Conservation (phyloP, 352 stramenopile species). For the Phytophthora pinifolia region DNA sequence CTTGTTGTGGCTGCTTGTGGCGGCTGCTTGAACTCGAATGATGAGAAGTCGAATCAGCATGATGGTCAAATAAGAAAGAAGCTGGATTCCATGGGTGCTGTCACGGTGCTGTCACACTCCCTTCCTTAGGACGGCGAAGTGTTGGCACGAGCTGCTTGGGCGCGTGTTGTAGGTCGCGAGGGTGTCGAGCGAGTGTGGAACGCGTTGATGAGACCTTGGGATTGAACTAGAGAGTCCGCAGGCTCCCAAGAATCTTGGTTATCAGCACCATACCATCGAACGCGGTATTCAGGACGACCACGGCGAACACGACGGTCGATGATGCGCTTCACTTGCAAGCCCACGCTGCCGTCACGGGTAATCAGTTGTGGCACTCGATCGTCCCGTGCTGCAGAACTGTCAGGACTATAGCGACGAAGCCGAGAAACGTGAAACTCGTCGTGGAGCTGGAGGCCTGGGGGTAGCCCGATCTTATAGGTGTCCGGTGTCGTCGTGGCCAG, state of each 20-base stretch:
- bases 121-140: too few species aligned
- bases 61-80: too few species aligned
- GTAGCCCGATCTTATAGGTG: slow-evolving; percentile 6
- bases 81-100: too few species aligned
- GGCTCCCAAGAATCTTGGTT: slow-evolving; percentile 1
- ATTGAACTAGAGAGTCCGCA: not conserved
- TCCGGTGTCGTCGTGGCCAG: not conserved
- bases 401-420: not conserved
- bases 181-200: not conserved
- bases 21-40: too few species aligned
- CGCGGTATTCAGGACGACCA: not conserved
- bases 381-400: not conserved
- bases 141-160: not conserved
- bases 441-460: slow-evolving; percentile 1
- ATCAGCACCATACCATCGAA: slow-evolving; percentile 6
- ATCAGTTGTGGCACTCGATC: slow-evolving; percentile 3
- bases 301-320: not conserved
- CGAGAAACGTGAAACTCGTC: slow-evolving; percentile 11
- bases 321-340: slow-evolving; percentile 4
- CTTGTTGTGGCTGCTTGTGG: too few species aligned
- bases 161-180: not conserved
- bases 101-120: too few species aligned
- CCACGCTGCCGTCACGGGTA: slow-evolving; percentile 1
- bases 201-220: not conserved
- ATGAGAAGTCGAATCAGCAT: too few species aligned